Percentiles rank a stretch among this genome's conserved stretches.
Evolutionary conservation across 2,329 filamentous ascomycete species (phyloP).

Genomic region (Helminthosporium solani): DNA sequence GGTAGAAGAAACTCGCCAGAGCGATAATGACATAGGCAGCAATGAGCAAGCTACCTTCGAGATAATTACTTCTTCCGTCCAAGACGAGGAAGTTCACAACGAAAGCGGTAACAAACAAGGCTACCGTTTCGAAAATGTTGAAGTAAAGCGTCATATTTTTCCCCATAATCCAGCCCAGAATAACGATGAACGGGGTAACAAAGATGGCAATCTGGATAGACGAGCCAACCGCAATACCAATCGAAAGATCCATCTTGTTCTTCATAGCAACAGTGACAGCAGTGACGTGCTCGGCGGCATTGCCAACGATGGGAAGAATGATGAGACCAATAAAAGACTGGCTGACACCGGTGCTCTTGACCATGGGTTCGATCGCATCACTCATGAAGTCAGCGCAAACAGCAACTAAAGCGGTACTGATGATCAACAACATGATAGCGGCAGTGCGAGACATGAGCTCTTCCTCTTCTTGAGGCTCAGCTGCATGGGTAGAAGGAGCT

Average conservation of each 20-base stretch:
- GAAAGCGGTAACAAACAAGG: conserved; percentile 78
- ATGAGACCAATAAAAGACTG: conserved; percentile 60
- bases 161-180: conserved; percentile 57
- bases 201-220: conserved; percentile 59
- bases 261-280: conserved; percentile 57
- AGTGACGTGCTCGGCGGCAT: conserved; percentile 59
- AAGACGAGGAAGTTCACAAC: conserved; percentile 87
- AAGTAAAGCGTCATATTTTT: conserved; percentile 70
- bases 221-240: conserved; percentile 57
- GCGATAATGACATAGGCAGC: conserved; percentile 60
- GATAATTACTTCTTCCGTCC: conserved; percentile 82
- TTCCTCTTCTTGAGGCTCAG: conserved; percentile 35
- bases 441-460: conserved; percentile 50
- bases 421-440: conserved; percentile 48
- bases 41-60: conserved; percentile 69
- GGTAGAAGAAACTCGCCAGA: conserved; percentile 62
- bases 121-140: conserved; percentile 84
- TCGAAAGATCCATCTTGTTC: conserved; percentile 59
- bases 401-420: conserved; percentile 51
- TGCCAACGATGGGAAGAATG: conserved; percentile 58
- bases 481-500: conserved; percentile 15
- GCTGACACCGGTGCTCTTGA: conserved; percentile 52
- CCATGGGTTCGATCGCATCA: conserved; percentile 56
- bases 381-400: conserved; percentile 57
- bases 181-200: conserved; percentile 58